Evolutionary conservation across 495 filamentous ascomycete species (phyloP), one percentile per base, ranked within the genome.

Genomic region (Diplogelasinospora grovesii): DNA sequence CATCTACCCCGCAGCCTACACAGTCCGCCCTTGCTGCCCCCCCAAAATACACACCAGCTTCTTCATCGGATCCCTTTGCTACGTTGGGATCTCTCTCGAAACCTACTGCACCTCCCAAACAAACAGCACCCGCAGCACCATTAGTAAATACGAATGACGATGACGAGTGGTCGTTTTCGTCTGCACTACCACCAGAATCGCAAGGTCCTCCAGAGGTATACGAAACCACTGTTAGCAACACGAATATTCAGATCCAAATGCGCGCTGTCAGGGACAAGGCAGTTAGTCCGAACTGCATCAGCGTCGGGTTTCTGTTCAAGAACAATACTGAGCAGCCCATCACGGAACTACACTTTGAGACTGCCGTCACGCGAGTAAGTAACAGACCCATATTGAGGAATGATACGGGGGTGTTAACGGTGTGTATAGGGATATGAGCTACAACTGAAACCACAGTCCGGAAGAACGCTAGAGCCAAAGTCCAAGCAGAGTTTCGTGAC

Each of bases 121-220:
- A n/a, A n/a, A n/a, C 62, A 36, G 46, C 50, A 16, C 49, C 60
- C 37, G 52, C 63, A 32, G 52, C 64, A 13, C 44, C 56, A 20
- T n/a, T n/a, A n/a, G n/a, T n/a, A n/a, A n/a, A n/a, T n/a, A 20
- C 65, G 55, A 49, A 81, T 37, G 77, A 81, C 21, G 83, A 86
- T 15, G 92, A 98, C 46, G 92, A 98, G 51, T 98, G 92, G 92
- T 79, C 80, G 24, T 98, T 97, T 54, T 73, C 85, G 6, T 96
- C 92, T 4, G 85, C 92, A 0, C 66, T 97, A 3, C 89, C 89
- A 0, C 77, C 82, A 20, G 75, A 78, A 35, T 43, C 59, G 2
- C 53, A 63, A 8, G 54, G 61, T 8, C 11, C 41, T 3, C 38
- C 42, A 11, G 55, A 63, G 9, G 14, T 34, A 7, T 68, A 77